Evolutionary conservation across 1,284 basidiomycete species (phyloP).

Genomic region (Athelia psychrophila): DNA sequence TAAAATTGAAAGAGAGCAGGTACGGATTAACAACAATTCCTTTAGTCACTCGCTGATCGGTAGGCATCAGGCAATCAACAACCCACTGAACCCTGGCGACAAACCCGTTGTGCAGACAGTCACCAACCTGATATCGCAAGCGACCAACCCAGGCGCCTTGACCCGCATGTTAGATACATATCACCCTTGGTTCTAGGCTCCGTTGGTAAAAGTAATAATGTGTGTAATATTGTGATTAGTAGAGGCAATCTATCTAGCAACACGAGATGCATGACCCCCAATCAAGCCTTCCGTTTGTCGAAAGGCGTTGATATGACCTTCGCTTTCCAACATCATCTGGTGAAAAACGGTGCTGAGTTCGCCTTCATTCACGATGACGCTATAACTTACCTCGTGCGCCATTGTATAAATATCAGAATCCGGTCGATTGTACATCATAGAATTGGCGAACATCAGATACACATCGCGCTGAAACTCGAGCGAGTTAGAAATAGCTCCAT

Average conservation of each 20-base stretch:
- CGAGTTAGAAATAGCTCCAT: slow-evolving; percentile 76
- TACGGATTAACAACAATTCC: slow-evolving; percentile 28
- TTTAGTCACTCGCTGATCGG: background rate
- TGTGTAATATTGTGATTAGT: slow-evolving; percentile 7
- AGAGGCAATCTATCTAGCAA: slow-evolving; percentile 5
- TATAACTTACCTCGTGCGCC: slow-evolving; percentile 76
- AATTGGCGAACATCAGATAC: slow-evolving; percentile 92
- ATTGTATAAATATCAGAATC: slow-evolving; percentile 81
- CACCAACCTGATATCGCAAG: slow-evolving; percentile 77
- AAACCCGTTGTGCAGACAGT: slow-evolving; percentile 79
- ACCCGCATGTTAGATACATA: slow-evolving; percentile 80
- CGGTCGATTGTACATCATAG: slow-evolving; percentile 92
- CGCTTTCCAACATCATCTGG: slow-evolving; percentile 86
- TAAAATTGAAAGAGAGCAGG: slow-evolving; percentile 80
- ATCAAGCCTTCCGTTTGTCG: slow-evolving; percentile 73
- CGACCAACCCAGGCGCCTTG: slow-evolving; percentile 75
- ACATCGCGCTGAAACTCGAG: slow-evolving; percentile 89
- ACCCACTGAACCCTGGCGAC: slow-evolving; percentile 33
- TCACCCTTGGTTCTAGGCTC: slow-evolving; percentile 76
- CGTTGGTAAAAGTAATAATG: slow-evolving; percentile 1
- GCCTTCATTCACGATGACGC: slow-evolving; percentile 6
- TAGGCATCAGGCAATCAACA: slow-evolving; percentile 24
- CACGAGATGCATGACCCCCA: slow-evolving; percentile 37
- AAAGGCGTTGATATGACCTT: slow-evolving; percentile 73
- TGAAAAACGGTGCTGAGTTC: background rate